A percentile compares a stretch with the other conserved stretches of the same genome.
Evolutionary conservation across 2,329 filamentous ascomycete species (phyloP).

Genomic region (Pseudomassariella vexata): DNA sequence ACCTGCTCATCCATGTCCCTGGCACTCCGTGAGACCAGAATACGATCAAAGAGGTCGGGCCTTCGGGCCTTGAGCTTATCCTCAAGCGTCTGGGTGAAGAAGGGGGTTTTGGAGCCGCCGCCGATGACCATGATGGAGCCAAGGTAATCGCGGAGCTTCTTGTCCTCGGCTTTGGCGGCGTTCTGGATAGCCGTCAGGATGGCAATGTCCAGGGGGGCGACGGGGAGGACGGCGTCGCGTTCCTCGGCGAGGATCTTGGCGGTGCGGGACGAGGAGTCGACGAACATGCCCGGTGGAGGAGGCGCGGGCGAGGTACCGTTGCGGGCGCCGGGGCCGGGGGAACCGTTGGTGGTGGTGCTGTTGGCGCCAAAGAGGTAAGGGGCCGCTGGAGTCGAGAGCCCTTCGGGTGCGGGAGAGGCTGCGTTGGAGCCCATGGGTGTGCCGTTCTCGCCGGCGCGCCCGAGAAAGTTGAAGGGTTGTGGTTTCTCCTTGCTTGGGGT

Average conservation of each 20-base stretch:
- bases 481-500: conserved; percentile 58
- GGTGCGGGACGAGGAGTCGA: conserved; percentile 46
- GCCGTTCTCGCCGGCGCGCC: conserved; percentile 62
- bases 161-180: conserved; percentile 82
- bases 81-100: conserved; percentile 78
- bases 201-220: conserved; percentile 79
- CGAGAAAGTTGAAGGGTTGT: conserved; percentile 64
- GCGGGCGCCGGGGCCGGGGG: conserved; percentile 36
- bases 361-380: conserved; percentile 51
- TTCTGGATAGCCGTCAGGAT: conserved; percentile 87
- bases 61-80: conserved; percentile 66
- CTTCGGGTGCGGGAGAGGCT: conserved; percentile 81
- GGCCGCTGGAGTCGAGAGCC: conserved; percentile 59
- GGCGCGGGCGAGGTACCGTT: conserved; percentile 42
- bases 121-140: conserved; percentile 88
- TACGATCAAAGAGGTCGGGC: conserved; percentile 54
- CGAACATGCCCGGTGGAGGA: conserved; percentile 39
- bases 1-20: conserved; percentile 95
- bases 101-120: conserved; percentile 73
- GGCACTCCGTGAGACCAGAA: conserved; percentile 65
- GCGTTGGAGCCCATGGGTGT: conserved; percentile 83
- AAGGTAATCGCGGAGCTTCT: conserved; percentile 85
- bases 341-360: conserved; percentile 39
- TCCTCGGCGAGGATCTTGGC: conserved; percentile 55
- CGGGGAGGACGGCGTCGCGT: conserved; percentile 74